Conservation (phyloP, 306 rosid genomes). For the Trifolium repens region DNA sequence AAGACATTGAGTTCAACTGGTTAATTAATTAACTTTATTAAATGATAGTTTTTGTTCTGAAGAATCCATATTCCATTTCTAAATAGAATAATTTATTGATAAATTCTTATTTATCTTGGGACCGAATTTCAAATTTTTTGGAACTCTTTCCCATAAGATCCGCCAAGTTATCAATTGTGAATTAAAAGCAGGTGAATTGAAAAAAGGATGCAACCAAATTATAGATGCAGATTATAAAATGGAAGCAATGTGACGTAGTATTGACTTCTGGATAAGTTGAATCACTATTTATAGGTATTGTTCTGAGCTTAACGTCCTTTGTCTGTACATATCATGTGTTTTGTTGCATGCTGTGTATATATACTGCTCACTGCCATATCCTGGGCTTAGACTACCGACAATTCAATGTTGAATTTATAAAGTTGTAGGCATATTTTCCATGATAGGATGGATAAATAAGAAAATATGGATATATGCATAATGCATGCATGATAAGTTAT, state of each 20-base stretch:
- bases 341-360: neutral
- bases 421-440: neutral
- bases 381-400: constrained; percentile 20
- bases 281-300: constrained; percentile 23
- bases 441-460: neutral
- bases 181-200: neutral
- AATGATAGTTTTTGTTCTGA: no score
- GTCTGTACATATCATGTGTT: constrained; percentile 20
- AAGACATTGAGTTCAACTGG: no score
- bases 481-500: neutral
- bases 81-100: no score
- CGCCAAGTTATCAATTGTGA: no score
- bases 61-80: no score
- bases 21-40: no score
- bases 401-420: neutral
- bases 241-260: constrained; percentile 33
- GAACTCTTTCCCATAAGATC: no score
- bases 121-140: no score
- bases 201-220: neutral
- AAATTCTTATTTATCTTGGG: no score
- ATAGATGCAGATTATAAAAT: neutral
- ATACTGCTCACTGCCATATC: neutral
- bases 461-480: neutral
- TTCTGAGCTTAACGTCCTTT: neutral
- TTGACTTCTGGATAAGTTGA: constrained; percentile 28